These are phyloP conservation scores for Firmiana major DNA, from an alignment of 345 rosid genomes.

Conservation along the genomic window DNA sequence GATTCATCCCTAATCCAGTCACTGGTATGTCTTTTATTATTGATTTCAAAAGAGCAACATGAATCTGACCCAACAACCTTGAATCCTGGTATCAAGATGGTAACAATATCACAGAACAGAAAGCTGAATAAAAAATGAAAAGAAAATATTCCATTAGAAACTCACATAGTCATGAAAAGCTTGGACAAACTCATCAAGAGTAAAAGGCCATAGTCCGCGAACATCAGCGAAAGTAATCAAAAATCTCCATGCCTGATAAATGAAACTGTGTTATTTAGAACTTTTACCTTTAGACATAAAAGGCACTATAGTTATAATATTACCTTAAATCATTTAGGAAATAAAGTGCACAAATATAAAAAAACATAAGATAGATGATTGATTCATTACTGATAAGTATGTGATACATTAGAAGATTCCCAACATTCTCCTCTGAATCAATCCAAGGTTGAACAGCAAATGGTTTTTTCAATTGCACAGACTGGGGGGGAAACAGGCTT, in stretches of 20 bases:
- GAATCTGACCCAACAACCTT: slow-evolving; percentile 87
- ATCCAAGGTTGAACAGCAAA: slow-evolving; percentile 85
- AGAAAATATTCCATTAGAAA: slow-evolving; percentile 4
- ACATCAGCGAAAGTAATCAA: slow-evolving; percentile 80
- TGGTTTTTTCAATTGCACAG: slow-evolving; percentile 66
- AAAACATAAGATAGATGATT: slow-evolving; percentile 2
- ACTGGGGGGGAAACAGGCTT: slow-evolving; percentile 64
- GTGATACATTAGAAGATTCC: slow-evolving; percentile 89
- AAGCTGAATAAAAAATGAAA: slow-evolving; percentile 6
- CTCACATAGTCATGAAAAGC: slow-evolving; percentile 93
- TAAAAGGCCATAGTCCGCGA: slow-evolving; percentile 94
- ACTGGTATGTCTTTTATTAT: slow-evolving; percentile 82
- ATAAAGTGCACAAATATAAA: slow-evolving; percentile 3
- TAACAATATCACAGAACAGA: slow-evolving; percentile 11
- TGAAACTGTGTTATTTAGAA: slow-evolving; percentile 7
- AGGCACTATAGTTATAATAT: not conserved
- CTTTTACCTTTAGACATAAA: not conserved
- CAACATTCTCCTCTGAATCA: slow-evolving; percentile 73
- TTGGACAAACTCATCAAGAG: slow-evolving; percentile 92
- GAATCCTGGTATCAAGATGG: slow-evolving; percentile 63
- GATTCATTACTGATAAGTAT: not conserved
- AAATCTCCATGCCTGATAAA: slow-evolving; percentile 89
- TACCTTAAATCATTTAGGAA: slow-evolving; percentile 1
- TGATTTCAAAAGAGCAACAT: slow-evolving; percentile 68
- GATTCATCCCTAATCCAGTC: slow-evolving; percentile 73